These are phyloP conservation scores for Naumovozyma dairenensis DNA, from an alignment of 805 yeast species.

Conservation along the genomic window DNA sequence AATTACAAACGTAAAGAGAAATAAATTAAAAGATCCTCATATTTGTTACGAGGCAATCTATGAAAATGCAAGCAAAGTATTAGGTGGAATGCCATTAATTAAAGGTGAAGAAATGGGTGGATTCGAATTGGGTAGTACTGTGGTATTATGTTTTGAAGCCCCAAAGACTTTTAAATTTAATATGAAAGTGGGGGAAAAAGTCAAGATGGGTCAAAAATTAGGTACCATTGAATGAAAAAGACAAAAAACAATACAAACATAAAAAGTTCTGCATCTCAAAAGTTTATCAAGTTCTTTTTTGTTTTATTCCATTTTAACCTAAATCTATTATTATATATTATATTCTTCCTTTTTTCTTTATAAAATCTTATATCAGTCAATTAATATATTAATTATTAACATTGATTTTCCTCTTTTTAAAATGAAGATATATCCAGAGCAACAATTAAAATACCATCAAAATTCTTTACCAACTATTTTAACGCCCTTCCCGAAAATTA, in stretches of 20 bases:
- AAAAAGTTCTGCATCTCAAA: not conserved
- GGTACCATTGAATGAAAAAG: constrained; percentile 32
- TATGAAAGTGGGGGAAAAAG: constrained; percentile 61
- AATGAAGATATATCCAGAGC: no score
- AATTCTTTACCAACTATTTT: no score
- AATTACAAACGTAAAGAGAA: constrained; percentile 62
- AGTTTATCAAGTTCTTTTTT: not conserved
- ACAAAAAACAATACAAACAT: not conserved
- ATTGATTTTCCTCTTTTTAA: no score
- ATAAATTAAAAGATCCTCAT: constrained; percentile 45
- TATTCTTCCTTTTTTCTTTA: not conserved
- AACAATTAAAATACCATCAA: no score
- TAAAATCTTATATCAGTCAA: no score
- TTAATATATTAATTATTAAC: no score
- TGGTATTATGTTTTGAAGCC: constrained; percentile 95
- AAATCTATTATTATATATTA: not conserved
- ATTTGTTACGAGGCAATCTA: constrained; percentile 94
- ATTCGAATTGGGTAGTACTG: constrained; percentile 89
- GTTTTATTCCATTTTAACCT: not conserved
- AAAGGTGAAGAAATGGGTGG: constrained; percentile 98
- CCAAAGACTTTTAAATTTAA: constrained; percentile 69
- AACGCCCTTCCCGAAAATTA: no score
- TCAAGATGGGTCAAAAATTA: constrained; percentile 74
- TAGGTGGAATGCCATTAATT: constrained; percentile 80
- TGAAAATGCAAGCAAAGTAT: constrained; percentile 58